phyloP scores from a whole-genome alignment of 106 monocot genomes.

The Dendrobium catenatum region DNA sequence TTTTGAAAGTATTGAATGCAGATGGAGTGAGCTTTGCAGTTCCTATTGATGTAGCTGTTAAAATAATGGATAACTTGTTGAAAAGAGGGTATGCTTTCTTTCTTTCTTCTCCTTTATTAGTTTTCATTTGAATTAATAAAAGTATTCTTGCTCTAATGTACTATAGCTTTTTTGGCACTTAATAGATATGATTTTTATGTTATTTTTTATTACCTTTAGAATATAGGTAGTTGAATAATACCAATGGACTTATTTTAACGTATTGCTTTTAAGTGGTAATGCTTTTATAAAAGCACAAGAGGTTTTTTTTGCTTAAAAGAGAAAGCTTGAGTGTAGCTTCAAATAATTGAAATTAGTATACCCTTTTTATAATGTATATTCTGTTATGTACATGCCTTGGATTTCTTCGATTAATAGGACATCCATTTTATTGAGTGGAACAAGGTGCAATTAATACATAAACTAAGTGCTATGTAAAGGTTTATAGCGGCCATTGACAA shows the following conservation, averaged over 20 bases:
- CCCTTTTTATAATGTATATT: not conserved
- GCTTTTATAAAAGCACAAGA: no score
- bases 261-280: no score
- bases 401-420: not conserved
- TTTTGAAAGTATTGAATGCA: slow-evolving; percentile 74
- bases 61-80: slow-evolving; percentile 77
- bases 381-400: not conserved
- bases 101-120: not conserved
- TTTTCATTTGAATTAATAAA: not conserved
- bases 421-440: not conserved
- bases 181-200: not conserved
- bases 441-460: not conserved
- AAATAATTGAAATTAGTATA: not conserved
- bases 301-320: no score
- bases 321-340: not conserved
- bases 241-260: no score
- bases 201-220: not conserved
- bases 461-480: not conserved
- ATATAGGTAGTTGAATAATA: not conserved
- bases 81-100: slow-evolving; percentile 59
- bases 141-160: not conserved
- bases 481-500: not conserved
- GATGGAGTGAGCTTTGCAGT: slow-evolving; percentile 96
- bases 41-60: slow-evolving; percentile 68
- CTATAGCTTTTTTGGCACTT: not conserved